Conservation (phyloP, 345 rosid species). For the Eucalyptus viminalis region DNA sequence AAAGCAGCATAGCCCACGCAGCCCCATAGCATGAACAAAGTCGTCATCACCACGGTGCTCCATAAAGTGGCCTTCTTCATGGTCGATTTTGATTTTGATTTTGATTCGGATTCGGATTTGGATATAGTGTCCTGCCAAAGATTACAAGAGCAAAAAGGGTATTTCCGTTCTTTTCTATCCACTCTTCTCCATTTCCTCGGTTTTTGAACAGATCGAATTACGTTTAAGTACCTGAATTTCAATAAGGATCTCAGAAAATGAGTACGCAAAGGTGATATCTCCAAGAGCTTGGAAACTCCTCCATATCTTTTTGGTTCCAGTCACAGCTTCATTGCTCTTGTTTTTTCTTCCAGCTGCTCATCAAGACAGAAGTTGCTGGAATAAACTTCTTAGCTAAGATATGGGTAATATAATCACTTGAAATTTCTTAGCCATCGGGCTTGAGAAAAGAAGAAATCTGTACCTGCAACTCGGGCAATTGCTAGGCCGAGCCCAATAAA, state of each 20-base stretch:
- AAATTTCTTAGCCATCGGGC: neutral
- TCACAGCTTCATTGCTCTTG: conserved; percentile 26
- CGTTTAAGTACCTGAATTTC: conserved; percentile 55
- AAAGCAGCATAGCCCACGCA: conserved; percentile 51
- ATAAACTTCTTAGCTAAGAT: neutral
- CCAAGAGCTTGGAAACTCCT: conserved; percentile 71
- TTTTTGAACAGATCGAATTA: neutral
- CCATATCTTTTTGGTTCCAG: conserved; percentile 57
- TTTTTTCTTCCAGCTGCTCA: conserved; percentile 23
- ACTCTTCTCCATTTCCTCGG: neutral
- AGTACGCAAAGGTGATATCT: conserved; percentile 60
- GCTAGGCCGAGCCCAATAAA: conserved; percentile 34
- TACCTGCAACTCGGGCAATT: conserved; percentile 27
- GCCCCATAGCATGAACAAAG: conserved; percentile 36
- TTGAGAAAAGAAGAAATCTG: neutral
- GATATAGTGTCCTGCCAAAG: conserved; percentile 26
- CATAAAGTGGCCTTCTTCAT: conserved; percentile 24
- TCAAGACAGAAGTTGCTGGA: neutral
- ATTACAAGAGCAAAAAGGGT: neutral
- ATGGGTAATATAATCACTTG: neutral
- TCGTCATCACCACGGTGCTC: conserved; percentile 25
- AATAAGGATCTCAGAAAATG: conserved; percentile 54
- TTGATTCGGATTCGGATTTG: conserved; percentile 5
- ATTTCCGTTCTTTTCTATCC: neutral
- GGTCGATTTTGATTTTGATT: neutral